Percentiles rank a stretch among this genome's conserved stretches.
Evolutionary conservation across 2,329 filamentous ascomycete species (phyloP).

Genomic region (Clonostachys solani): DNA sequence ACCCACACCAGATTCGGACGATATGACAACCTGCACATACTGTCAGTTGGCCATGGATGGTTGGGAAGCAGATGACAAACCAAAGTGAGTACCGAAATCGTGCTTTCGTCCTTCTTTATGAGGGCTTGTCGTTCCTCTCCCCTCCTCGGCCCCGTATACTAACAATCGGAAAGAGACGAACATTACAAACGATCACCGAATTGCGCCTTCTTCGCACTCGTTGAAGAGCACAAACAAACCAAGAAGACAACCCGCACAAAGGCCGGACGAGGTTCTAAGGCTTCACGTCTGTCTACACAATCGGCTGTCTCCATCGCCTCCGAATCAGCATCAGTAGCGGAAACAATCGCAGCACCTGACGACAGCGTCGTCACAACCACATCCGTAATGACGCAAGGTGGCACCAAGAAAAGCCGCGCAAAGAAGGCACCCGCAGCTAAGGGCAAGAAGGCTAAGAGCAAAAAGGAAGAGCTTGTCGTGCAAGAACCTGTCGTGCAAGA

Average conservation of each 20-base stretch:
- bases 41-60: slow-evolving; percentile 87
- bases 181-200: slow-evolving; percentile 74
- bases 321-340: slow-evolving; percentile 42
- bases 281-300: slow-evolving; percentile 60
- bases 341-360: slow-evolving; percentile 40
- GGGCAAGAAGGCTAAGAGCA: slow-evolving; percentile 26
- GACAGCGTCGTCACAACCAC: slow-evolving; percentile 56
- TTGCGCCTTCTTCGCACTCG: slow-evolving; percentile 78
- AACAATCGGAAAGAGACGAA: slow-evolving; percentile 60
- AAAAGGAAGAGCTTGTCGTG: slow-evolving; percentile 46
- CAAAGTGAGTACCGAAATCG: slow-evolving; percentile 47
- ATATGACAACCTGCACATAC: slow-evolving; percentile 88
- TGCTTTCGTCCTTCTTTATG: neutral
- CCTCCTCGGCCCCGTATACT: slow-evolving; percentile 6
- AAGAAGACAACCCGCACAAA: slow-evolving; percentile 55
- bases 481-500: slow-evolving; percentile 13
- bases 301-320: slow-evolving; percentile 47
- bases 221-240: slow-evolving; percentile 47
- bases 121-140: slow-evolving; percentile 24
- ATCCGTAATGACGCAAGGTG: slow-evolving; percentile 54
- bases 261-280: slow-evolving; percentile 59
- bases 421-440: slow-evolving; percentile 50
- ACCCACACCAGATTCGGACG: slow-evolving; percentile 75
- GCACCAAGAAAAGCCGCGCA: slow-evolving; percentile 49
- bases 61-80: slow-evolving; percentile 92